These are phyloP conservation scores for Stephanodiscus minutulus DNA, from an alignment of 108 stramenopile species.

Conservation along the genomic window DNA sequence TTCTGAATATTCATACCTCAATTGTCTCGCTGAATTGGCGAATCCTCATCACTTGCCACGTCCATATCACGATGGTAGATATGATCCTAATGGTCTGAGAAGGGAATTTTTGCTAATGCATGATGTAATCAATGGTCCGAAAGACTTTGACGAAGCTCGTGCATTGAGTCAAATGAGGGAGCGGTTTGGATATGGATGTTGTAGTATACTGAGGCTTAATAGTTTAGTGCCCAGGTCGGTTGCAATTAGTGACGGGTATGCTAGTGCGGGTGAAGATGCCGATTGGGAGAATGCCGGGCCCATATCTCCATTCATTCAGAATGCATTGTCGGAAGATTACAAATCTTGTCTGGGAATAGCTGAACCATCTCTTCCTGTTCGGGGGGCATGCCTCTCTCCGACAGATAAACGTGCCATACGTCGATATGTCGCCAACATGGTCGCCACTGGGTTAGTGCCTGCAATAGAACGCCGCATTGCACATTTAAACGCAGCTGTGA, in stretches of 20 bases:
- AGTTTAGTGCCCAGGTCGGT: slow-evolving; percentile 41
- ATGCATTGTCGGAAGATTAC: slow-evolving; percentile 16
- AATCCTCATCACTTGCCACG: slow-evolving; percentile 69
- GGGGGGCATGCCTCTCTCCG: slow-evolving; percentile 53
- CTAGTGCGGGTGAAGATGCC: slow-evolving; percentile 48
- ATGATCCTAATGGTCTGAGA: slow-evolving; percentile 65
- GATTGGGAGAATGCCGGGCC: slow-evolving; percentile 57
- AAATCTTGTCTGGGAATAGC: slow-evolving; percentile 7
- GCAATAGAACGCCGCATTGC: slow-evolving; percentile 82
- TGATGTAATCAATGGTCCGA: slow-evolving; percentile 66
- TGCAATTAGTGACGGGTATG: slow-evolving; percentile 55
- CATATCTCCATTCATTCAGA: slow-evolving; percentile 23
- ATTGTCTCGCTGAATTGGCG: slow-evolving; percentile 42
- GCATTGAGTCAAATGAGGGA: slow-evolving; percentile 48
- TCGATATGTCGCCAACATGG: slow-evolving; percentile 65
- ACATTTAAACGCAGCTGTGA: slow-evolving; percentile 75
- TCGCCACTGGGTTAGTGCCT: slow-evolving; percentile 62
- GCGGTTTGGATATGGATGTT: slow-evolving; percentile 68
- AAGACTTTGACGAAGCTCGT: slow-evolving; percentile 51
- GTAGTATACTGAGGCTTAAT: slow-evolving; percentile 69
- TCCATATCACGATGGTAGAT: slow-evolving; percentile 61
- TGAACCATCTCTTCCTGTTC: slow-evolving; percentile 13
- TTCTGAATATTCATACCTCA: slow-evolving; percentile 28
- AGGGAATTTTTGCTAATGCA: slow-evolving; percentile 81
- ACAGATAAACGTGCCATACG: slow-evolving; percentile 69